phyloP scores from a whole-genome alignment of 2,329 filamentous ascomycete genomes.

The Colletotrichum spinosum region DNA sequence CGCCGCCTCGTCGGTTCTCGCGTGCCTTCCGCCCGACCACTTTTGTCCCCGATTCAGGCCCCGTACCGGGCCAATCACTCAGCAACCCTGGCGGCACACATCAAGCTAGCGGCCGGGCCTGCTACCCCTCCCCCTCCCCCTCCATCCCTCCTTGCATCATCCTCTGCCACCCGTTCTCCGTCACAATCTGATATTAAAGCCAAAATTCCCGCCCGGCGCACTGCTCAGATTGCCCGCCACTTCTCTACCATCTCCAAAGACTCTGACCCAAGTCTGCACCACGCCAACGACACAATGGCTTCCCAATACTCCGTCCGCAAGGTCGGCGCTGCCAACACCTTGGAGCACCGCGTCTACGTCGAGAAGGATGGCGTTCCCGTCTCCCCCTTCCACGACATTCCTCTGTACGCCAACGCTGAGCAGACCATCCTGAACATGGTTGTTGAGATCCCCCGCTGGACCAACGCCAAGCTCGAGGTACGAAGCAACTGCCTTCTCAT shows the following conservation, averaged over 20 bases:
- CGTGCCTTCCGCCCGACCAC: conserved; percentile 34
- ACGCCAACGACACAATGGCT: conserved; percentile 58
- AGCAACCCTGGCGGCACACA: conserved; percentile 44
- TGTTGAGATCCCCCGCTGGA: conserved; percentile 99
- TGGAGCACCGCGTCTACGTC: conserved; percentile 97
- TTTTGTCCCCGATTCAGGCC: conserved; percentile 37
- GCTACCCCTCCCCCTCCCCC: conserved; percentile 49
- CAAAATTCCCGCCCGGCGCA: conserved; percentile 63
- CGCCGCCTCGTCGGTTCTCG: conserved; percentile 18
- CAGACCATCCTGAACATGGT: conserved; percentile 99
- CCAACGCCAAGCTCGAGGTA: conserved; percentile 99
- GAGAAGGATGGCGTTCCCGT: conserved; percentile 96
- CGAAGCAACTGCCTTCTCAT: conserved; percentile 47
- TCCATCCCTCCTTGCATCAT: conserved; percentile 44
- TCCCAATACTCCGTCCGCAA: conserved; percentile 83
- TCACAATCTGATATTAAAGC: conserved; percentile 39
- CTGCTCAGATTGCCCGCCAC: conserved; percentile 67
- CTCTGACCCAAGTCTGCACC: conserved; percentile 39
- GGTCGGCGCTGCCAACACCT: conserved; percentile 88
- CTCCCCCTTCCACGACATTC: conserved; percentile 98
- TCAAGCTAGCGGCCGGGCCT: conserved; percentile 38
- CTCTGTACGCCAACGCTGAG: conserved; percentile 96
- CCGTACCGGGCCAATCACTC: conserved; percentile 45
- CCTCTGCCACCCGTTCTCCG: conserved; percentile 30
- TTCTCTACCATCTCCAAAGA: conserved; percentile 53